phyloP scores from a whole-genome alignment of 1,284 basidiomycete species.

The Pterula multifida region DNA sequence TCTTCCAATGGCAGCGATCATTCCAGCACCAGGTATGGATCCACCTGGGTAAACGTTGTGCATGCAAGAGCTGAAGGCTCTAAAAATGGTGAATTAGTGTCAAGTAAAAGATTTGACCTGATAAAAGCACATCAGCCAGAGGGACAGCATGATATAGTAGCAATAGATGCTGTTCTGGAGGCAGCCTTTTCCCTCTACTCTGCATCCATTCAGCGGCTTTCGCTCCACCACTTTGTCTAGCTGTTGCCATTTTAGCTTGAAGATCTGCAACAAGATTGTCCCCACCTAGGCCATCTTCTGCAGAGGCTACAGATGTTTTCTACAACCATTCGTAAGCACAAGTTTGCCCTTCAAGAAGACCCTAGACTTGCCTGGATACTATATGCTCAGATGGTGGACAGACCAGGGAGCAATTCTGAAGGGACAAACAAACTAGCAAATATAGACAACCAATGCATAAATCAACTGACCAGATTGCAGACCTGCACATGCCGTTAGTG shows the following conservation, averaged over 20 bases:
- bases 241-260: slow-evolving; percentile 42
- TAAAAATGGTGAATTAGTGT: slow-evolving; percentile 82
- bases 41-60: slow-evolving; percentile 78
- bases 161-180: slow-evolving; percentile 62
- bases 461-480: slow-evolving; percentile 19
- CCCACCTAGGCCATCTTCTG: slow-evolving; percentile 55
- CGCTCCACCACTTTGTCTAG: slow-evolving; percentile 48
- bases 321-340: too few species aligned
- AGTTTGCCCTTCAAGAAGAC: too few species aligned
- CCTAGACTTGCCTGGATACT: slow-evolving; percentile 24
- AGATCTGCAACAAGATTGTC: slow-evolving; percentile 52
- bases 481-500: too few species aligned
- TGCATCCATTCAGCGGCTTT: slow-evolving; percentile 72
- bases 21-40: slow-evolving; percentile 77
- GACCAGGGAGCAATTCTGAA: slow-evolving; percentile 37
- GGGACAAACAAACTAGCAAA: neutral
- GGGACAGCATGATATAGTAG: slow-evolving; percentile 2
- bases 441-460: neutral
- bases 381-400: slow-evolving; percentile 38
- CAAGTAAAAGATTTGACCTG: slow-evolving; percentile 52
- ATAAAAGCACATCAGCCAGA: slow-evolving; percentile 3
- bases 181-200: slow-evolving; percentile 75
- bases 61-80: slow-evolving; percentile 83
- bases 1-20: slow-evolving; percentile 81
- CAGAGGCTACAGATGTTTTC: slow-evolving; percentile 29